Base-by-base conservation (phyloP, 2,329 filamentous ascomycete genomes). In the Fusarium napiforme region DNA sequence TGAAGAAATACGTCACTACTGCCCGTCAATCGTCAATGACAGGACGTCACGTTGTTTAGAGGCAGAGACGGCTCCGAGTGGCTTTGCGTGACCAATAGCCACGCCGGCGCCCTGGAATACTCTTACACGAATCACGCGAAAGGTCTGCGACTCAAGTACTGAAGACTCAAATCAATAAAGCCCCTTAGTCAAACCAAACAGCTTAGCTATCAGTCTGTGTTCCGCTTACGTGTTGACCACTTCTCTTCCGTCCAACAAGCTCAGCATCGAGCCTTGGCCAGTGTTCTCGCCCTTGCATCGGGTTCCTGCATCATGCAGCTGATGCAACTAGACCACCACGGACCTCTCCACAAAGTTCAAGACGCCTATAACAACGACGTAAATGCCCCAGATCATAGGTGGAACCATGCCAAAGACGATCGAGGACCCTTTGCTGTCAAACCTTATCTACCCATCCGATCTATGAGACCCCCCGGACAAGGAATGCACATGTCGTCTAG, bases 401-500 rank as follows among this genome's bases (percentile, higher is more conserved):
- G 18, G 21, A 34, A 47, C 40, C 50, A 59, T 39, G 14, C 46
- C 45, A 28, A 37, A 39, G 52, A 43, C 46, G 67, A 70, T 65
- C 46, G 7, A 9, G 26, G 52, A 36, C 67, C 52, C 46, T 49
- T 26, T 23, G 4, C 42, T 59, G 28, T n/a, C 59, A 70, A 65
- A 69, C 30, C 36, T 34, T 60, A 65, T 65, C 59, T 59, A 9
- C 19, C 34, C 50, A 36, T 37, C 59, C 34, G 43, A 67, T 26
- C 43, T 26, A 28, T 36, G 9, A 62, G 10, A 21, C 15, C 8
- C n/a, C 34, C 43, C 7, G 28, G 19, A 32, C 21, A 42, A 49
- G 68, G 68, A 71, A 71, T 71, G 68, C 56, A 39, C 34, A 67
- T 62, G 36, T 40, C 39, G 45, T 62, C 50, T 67, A 71, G 56